A percentile compares a stretch with the other conserved stretches of the same genome.
Evolutionary conservation across 148 eudicot genomes (phyloP).

Genomic region (Spergularia bocconei): DNA sequence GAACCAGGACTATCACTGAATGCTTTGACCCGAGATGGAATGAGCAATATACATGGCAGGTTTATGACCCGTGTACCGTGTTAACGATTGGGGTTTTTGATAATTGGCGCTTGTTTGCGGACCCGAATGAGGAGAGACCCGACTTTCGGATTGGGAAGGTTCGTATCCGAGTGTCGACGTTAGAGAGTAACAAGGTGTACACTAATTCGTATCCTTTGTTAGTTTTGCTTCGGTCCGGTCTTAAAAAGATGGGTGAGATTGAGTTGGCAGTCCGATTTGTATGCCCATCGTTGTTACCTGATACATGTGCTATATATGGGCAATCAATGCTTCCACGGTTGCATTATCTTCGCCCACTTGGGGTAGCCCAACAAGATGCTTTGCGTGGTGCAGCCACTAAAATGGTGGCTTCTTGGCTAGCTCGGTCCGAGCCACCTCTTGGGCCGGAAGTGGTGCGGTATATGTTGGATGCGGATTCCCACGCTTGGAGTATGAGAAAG

Average conservation of each 20-base stretch:
- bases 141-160: slow-evolving; percentile 81
- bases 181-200: slow-evolving; percentile 87
- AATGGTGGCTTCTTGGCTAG: slow-evolving; percentile 87
- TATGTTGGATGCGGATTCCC: slow-evolving; percentile 89
- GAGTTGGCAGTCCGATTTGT: slow-evolving; percentile 85
- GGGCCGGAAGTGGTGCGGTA: slow-evolving; percentile 85
- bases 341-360: slow-evolving; percentile 93
- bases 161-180: slow-evolving; percentile 79
- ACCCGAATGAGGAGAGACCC: slow-evolving; percentile 54
- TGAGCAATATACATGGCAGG: slow-evolving; percentile 99
- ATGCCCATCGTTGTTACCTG: slow-evolving; percentile 79
- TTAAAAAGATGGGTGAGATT: slow-evolving; percentile 94
- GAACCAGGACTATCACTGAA: slow-evolving; percentile 77
- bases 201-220: slow-evolving; percentile 78
- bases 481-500: slow-evolving; percentile 94
- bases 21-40: slow-evolving; percentile 93
- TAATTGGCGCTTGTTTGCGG: slow-evolving; percentile 77
- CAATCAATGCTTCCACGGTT: slow-evolving; percentile 81
- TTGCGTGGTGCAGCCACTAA: slow-evolving; percentile 74
- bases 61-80: slow-evolving; percentile 94
- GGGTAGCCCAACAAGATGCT: slow-evolving; percentile 92
- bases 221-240: slow-evolving; percentile 53
- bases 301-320: slow-evolving; percentile 73
- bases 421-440: slow-evolving; percentile 83
- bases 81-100: slow-evolving; percentile 87